phyloP scores from a whole-genome alignment of 169 alveolate genomes.

The Cryptosporidium felis region DNA sequence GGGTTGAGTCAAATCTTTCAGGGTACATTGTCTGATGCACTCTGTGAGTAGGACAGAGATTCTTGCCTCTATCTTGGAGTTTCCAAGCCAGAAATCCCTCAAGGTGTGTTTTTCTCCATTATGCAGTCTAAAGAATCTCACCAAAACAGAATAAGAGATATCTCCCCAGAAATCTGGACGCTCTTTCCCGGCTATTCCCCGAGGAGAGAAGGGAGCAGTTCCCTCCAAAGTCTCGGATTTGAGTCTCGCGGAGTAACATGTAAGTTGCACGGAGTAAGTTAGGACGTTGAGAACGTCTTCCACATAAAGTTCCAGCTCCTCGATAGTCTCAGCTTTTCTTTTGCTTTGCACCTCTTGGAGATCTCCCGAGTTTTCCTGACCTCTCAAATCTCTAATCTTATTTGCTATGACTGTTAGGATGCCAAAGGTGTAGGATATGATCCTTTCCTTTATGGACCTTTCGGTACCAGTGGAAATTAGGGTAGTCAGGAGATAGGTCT shows the following conservation, averaged over 20 bases:
- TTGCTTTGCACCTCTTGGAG: background rate
- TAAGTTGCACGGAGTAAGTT: conserved; percentile 16
- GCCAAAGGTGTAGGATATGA: conserved; percentile 2
- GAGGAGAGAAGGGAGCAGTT: too few species aligned
- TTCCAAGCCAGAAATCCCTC: conserved; percentile 51
- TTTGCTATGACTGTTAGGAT: conserved; percentile 8
- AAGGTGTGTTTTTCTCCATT: conserved; percentile 34
- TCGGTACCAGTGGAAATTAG: conserved; percentile 7
- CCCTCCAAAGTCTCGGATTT: background rate
- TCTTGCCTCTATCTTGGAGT: conserved; percentile 15
- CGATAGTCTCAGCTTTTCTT: background rate
- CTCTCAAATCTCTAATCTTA: too few species aligned
- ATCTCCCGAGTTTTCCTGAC: background rate
- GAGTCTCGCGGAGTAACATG: conserved; percentile 47
- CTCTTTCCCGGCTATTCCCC: background rate
- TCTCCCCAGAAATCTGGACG: background rate
- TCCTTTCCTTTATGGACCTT: background rate
- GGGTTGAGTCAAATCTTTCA: background rate
- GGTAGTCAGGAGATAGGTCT: conserved; percentile 9
- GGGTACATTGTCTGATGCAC: conserved; percentile 56
- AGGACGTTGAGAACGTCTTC: conserved; percentile 39
- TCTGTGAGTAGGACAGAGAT: conserved; percentile 26
- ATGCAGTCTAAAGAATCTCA: conserved; percentile 8
- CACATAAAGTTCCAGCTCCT: conserved; percentile 29
- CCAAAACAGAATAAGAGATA: conserved; percentile 31